These are phyloP conservation scores for Aureobasidium sp. DNA, from an alignment of 2,329 filamentous ascomycete species.

Conservation along the genomic window DNA sequence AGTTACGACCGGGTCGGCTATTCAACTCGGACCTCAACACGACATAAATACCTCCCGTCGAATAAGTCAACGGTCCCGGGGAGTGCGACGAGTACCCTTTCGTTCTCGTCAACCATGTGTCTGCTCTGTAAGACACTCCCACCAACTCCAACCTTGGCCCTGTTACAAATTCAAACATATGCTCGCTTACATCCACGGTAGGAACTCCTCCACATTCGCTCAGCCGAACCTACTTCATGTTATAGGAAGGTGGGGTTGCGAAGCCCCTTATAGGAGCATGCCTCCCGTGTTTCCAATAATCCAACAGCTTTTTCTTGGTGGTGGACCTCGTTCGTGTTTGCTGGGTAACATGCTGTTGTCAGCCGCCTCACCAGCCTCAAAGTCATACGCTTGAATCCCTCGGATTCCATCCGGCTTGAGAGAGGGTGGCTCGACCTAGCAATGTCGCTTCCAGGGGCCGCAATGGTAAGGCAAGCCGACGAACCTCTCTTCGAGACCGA, in stretches of 20 bases:
- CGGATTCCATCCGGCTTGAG: not conserved
- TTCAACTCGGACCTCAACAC: not conserved
- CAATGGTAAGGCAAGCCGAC: not conserved
- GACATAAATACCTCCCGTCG: not conserved
- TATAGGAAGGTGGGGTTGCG: not conserved
- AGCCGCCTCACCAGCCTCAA: not conserved
- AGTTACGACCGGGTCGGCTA: not conserved
- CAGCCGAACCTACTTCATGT: not conserved
- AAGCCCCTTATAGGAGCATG: slow-evolving; percentile 1
- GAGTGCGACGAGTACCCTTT: not conserved
- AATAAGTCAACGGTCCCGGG: not conserved
- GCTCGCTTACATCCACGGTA: not conserved
- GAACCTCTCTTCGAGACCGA: not conserved
- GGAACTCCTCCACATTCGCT: not conserved
- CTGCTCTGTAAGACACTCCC: not conserved
- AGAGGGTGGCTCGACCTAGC: not conserved
- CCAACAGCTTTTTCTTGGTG: not conserved
- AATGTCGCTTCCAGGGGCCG: not conserved
- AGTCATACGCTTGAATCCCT: not conserved
- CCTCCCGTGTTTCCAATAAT: not conserved
- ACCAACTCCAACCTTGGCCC: not conserved
- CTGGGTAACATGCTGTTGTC: not conserved
- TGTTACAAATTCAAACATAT: not conserved
- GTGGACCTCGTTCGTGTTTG: not conserved
- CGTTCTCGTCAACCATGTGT: not conserved